Percentiles rank a stretch among this genome's conserved stretches.
phyloP scores from a whole-genome alignment of 2,329 filamentous ascomycete genomes.

The Aspergillus sp. region DNA sequence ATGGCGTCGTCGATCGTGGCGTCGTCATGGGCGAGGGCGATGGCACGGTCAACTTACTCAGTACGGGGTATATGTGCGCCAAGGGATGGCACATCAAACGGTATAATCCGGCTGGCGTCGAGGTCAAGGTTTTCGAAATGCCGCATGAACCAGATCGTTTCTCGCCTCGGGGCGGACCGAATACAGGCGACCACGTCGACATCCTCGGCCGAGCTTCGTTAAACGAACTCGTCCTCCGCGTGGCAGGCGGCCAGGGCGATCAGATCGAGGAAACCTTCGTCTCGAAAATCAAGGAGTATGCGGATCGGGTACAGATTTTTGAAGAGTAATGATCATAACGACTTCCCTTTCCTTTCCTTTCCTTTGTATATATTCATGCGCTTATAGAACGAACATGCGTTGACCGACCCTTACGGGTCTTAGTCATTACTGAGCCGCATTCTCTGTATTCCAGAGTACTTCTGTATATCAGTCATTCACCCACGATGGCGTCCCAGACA shows the following conservation, averaged over 20 bases:
- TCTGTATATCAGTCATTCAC: too few relatives aligned
- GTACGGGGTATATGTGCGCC: constrained; percentile 92
- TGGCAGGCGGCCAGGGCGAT: constrained; percentile 78
- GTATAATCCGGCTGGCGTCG: constrained; percentile 78
- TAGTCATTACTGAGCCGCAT: too few relatives aligned
- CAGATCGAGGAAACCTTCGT: constrained; percentile 68
- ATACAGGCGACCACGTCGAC: constrained; percentile 87
- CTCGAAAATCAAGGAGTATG: constrained; percentile 75
- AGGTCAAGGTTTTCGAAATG: constrained; percentile 89
- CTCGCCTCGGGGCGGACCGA: constrained; percentile 64
- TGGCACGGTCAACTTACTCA: constrained; percentile 88
- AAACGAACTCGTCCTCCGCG: constrained; percentile 80
- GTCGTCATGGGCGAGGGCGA: constrained; percentile 96
- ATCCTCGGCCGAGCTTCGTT: constrained; percentile 82
- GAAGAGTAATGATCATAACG: constrained; percentile 46
- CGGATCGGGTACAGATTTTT: constrained; percentile 72
- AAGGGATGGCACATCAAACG: constrained; percentile 89
- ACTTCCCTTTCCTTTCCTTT: background rate
- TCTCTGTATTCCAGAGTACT: too few relatives aligned
- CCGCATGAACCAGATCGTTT: constrained; percentile 90
- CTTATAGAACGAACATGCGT: background rate
- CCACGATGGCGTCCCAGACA: too few relatives aligned
- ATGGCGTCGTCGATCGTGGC: constrained; percentile 61
- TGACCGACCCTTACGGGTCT: too few relatives aligned
- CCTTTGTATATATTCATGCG: background rate